These are phyloP conservation scores for Xylaria longipes DNA, from an alignment of 495 filamentous ascomycete species.

Conservation along the genomic window DNA sequence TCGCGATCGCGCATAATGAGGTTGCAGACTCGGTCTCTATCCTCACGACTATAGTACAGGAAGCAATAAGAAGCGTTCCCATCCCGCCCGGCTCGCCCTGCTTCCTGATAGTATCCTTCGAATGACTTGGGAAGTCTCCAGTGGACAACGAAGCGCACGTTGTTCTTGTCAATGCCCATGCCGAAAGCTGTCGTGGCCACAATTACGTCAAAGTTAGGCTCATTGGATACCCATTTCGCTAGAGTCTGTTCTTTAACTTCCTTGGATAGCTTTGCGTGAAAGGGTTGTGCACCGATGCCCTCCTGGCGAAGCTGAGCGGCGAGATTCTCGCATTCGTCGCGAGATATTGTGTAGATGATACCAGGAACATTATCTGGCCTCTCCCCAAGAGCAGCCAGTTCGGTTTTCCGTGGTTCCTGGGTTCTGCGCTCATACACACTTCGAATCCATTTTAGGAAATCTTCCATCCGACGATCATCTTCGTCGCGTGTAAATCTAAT, in stretches of 20 bases:
- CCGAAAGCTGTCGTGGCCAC: constrained; percentile 96
- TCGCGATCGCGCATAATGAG: constrained; percentile 53
- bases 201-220: constrained; percentile 81
- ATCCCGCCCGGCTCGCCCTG: constrained; percentile 87
- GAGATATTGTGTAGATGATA: constrained; percentile 87
- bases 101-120: constrained; percentile 96
- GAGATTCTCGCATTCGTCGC: constrained; percentile 77
- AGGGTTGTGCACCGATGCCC: constrained; percentile 72
- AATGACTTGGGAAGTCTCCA: constrained; percentile 93
- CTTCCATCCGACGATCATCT: constrained; percentile 69
- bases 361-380: constrained; percentile 72
- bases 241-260: constrained; percentile 69
- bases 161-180: constrained; percentile 96
- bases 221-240: constrained; percentile 76
- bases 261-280: constrained; percentile 70
- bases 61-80: constrained; percentile 85
- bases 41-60: constrained; percentile 85
- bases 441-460: constrained; percentile 77
- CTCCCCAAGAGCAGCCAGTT: constrained; percentile 57
- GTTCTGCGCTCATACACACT: constrained; percentile 69
- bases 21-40: constrained; percentile 75
- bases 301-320: constrained; percentile 66
- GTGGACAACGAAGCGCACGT: constrained; percentile 92
- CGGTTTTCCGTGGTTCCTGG: constrained; percentile 51
- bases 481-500: constrained; percentile 83